Conservation (phyloP, 768 basidiomycete genomes). For the Mycena venus region DNA sequence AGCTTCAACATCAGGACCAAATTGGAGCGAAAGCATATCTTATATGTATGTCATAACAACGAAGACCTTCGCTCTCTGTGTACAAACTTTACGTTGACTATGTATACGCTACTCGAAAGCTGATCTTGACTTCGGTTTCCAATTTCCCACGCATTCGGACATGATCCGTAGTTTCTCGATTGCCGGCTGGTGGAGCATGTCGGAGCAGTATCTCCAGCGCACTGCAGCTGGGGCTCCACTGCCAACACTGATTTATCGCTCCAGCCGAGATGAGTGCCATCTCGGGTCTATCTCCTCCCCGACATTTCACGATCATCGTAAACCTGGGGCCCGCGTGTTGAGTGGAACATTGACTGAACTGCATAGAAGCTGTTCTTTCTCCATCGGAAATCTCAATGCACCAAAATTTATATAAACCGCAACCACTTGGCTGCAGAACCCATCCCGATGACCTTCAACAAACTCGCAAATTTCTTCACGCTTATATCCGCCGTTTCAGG, state of each 20-base stretch:
- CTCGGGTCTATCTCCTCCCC: neutral
- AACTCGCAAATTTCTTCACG: no score
- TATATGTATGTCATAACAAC: no score
- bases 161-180: neutral
- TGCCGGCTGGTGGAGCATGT: neutral
- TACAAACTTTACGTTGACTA: no score
- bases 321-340: conserved; percentile 7
- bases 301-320: neutral
- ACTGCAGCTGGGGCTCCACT: conserved; percentile 3
- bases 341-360: neutral
- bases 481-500: no score
- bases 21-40: no score
- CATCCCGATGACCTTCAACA: neutral
- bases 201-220: neutral
- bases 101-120: no score
- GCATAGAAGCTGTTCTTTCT: neutral
- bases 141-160: neutral
- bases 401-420: neutral
- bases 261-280: neutral
- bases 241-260: neutral
- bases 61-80: no score
- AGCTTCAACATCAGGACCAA: no score
- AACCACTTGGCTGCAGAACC: conserved; percentile 4
- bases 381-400: neutral
- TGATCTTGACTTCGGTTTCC: neutral